Percentiles rank a stretch among this genome's conserved stretches.
These are phyloP conservation scores for Acer saccharum DNA, from an alignment of 345 rosid genomes.

Conservation along the genomic window DNA sequence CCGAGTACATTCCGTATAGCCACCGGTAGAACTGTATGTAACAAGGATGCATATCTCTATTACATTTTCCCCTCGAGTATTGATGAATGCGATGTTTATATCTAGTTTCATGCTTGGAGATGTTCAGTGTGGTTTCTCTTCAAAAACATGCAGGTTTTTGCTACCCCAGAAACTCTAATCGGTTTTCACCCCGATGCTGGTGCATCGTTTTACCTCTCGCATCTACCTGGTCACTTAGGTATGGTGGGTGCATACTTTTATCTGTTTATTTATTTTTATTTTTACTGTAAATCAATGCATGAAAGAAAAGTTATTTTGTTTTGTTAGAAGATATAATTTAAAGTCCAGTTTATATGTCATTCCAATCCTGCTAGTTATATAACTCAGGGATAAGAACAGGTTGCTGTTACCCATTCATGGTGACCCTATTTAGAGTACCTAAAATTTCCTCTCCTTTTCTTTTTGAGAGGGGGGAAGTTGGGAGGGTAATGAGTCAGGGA, in stretches of 20 bases:
- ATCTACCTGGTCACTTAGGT: slow-evolving; percentile 88
- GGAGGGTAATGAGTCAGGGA: no score
- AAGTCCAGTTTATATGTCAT: background rate
- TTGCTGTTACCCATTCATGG: no score
- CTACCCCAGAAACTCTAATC: slow-evolving; percentile 91
- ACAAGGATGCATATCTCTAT: background rate
- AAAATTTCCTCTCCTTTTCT: no score
- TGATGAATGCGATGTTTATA: background rate
- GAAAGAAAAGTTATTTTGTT: background rate
- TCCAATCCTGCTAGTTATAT: background rate
- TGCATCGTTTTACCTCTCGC: slow-evolving; percentile 89
- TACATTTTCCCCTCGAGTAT: background rate
- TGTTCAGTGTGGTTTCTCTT: slow-evolving; percentile 15
- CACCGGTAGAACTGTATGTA: slow-evolving; percentile 75
- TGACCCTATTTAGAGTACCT: no score
- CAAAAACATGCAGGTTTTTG: slow-evolving; percentile 66
- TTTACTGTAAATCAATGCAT: background rate
- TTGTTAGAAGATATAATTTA: background rate
- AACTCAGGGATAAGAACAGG: background rate
- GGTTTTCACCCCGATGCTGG: slow-evolving; percentile 99
- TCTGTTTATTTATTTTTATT: background rate
- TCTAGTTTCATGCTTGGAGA: slow-evolving; percentile 15
- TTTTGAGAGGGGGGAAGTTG: no score
- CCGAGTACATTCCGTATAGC: slow-evolving; percentile 90
- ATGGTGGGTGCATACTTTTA: slow-evolving; percentile 20